Base-by-base conservation (phyloP, 2,329 filamentous ascomycete genomes). In the Cladophialophora chaetospira region DNA sequence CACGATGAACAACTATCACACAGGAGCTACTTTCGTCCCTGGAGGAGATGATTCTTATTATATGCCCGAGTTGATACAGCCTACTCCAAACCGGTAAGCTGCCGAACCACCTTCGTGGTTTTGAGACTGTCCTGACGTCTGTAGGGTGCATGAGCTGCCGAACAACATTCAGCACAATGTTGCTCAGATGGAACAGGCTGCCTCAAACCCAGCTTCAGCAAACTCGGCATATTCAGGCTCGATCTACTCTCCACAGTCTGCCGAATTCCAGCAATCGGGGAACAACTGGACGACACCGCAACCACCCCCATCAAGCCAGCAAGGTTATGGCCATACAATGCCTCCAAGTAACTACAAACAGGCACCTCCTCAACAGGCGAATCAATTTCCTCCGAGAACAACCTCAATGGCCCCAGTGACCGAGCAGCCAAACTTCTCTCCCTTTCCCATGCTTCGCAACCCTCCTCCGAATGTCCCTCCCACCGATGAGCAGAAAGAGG, bases 91-190 rank as follows among this genome's bases (percentile, higher is more conserved):
- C 76, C 82, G 86, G 85, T 87, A 75, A 66, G 79, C 25, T 53
- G 53, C 21, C 53, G 50, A 57, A 49, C 63, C 65, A 73, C 96
- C 91, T 21, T 4, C 40, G 13, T 6, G 13, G 17, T 25, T 28
- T n/a, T 15, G 33, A n/a, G 15, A 8, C 26, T n/a, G 10, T 29
- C 78, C 85, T 95, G 69, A 96, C 93, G 86, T 89, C 91, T 72
- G 91, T 97, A 80, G 91, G 97, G 57, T 53, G 29, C 58, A 61
- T 48, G 64, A 66, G 38, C 60, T 62, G 65, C 91, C 93, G 66
- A 89, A 93, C 75, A 93, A 96, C 75, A 97, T 99, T 84, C 91
- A 96, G 77, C 88, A 96, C 69, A 93, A 89, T 75, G 83, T 99
- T 64, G 89, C 93, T 69, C 87, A 92, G 73, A 85, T 99, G 77